Conservation (phyloP, 768 basidiomycete genomes). For the Botryobasidium botryosum region DNA sequence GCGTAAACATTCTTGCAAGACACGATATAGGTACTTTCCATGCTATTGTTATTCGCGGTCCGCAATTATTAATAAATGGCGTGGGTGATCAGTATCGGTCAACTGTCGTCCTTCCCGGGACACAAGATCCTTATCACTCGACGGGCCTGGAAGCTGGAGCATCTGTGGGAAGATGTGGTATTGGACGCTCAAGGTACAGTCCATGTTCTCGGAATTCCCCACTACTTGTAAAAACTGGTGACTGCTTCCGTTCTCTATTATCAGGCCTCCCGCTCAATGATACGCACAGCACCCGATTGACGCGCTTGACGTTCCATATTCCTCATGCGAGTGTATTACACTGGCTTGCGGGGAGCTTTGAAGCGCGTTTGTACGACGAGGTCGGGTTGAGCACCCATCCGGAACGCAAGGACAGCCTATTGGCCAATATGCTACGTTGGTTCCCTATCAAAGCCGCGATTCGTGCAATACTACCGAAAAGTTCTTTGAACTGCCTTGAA, state of each 20-base stretch:
- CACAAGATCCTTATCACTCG: constrained; percentile 42
- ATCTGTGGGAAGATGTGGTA: constrained; percentile 68
- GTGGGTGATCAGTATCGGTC: constrained; percentile 83
- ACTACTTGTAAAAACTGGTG: neutral
- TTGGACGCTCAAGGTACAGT: constrained; percentile 48
- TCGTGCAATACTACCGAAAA: too few species aligned
- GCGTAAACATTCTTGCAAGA: constrained; percentile 83
- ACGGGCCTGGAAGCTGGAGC: constrained; percentile 95
- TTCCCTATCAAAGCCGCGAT: too few species aligned
- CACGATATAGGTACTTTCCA: constrained; percentile 56
- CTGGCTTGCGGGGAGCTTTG: constrained; percentile 93
- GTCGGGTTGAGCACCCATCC: constrained; percentile 91
- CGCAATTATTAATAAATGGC: too few species aligned
- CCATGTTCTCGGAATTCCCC: neutral
- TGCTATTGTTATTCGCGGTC: too few species aligned
- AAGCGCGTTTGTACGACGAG: constrained; percentile 80
- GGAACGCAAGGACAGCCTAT: constrained; percentile 63
- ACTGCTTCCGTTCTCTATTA: neutral
- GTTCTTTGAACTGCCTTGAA: too few species aligned
- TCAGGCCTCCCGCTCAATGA: constrained; percentile 84
- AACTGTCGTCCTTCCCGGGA: constrained; percentile 63
- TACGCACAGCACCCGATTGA: constrained; percentile 83
- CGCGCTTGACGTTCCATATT: constrained; percentile 75
- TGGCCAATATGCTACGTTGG: constrained; percentile 98
- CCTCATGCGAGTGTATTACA: constrained; percentile 89